These are phyloP conservation scores for Boletus speciosus DNA, from an alignment of 768 basidiomycete genomes.

Conservation along the genomic window DNA sequence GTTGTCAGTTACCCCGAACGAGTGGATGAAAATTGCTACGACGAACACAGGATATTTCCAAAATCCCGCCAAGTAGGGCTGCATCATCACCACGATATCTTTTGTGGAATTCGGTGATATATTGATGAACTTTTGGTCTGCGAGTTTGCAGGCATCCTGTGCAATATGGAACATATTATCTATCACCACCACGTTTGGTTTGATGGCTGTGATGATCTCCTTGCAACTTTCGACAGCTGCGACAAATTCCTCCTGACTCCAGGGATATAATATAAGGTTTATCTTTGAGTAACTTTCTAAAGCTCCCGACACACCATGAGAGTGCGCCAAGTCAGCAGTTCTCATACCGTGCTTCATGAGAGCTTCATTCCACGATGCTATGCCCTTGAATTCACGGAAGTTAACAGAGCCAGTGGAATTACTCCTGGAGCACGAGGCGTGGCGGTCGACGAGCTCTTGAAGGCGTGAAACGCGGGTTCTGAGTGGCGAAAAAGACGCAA, in stretches of 20 bases:
- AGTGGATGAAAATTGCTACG: not conserved
- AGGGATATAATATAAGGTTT: not conserved
- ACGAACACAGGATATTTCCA: conserved; percentile 10
- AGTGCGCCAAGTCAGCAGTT: not conserved
- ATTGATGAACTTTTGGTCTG: not conserved
- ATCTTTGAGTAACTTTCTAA: not conserved
- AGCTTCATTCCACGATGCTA: not conserved
- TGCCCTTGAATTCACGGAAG: conserved; percentile 4
- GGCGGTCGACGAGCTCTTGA: conserved; percentile 1
- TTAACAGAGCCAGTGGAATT: not conserved
- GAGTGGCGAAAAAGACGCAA: conserved; percentile 13
- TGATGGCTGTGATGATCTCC: not conserved
- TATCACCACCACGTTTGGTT: not conserved
- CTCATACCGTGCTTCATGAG: not conserved
- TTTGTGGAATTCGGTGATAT: conserved; percentile 1
- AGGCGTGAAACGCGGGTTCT: conserved; percentile 2
- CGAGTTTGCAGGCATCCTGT: conserved; percentile 3
- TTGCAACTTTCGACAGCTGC: not conserved
- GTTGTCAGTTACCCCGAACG: not conserved
- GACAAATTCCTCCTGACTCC: conserved; percentile 7
- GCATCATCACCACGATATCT: not conserved
- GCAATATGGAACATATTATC: not conserved
- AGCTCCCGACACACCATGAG: conserved; percentile 3
- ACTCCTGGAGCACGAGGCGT: not conserved
- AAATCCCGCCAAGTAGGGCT: not conserved